These are phyloP conservation scores for Lactarius deliciosus DNA, from an alignment of 768 basidiomycete genomes.

Conservation along the genomic window DNA sequence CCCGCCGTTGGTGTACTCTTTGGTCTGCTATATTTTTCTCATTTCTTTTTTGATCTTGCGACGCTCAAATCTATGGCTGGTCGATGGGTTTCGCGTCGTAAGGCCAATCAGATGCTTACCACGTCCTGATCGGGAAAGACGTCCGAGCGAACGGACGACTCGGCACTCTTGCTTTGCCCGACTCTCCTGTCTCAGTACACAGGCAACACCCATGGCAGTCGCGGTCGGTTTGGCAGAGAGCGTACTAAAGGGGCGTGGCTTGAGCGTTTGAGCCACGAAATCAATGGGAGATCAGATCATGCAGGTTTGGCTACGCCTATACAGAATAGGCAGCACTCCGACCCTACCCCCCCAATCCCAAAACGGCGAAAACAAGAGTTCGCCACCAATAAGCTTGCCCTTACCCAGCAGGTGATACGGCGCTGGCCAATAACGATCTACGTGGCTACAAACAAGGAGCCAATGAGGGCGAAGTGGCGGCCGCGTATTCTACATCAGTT, in stretches of 20 bases:
- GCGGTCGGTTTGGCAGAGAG: background rate
- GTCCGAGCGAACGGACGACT: background rate
- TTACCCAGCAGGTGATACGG: background rate
- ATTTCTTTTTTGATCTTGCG: background rate
- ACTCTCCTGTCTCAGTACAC: background rate
- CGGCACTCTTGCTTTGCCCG: background rate
- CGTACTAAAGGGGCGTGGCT: background rate
- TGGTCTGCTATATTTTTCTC: background rate
- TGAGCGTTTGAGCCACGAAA: background rate
- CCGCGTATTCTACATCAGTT: background rate
- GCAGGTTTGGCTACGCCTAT: background rate
- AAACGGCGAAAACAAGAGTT: background rate
- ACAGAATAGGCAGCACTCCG: background rate
- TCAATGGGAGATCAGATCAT: background rate
- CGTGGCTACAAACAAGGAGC: background rate
- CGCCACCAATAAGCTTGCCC: background rate
- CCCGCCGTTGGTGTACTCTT: background rate
- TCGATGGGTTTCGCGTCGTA: background rate
- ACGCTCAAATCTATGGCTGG: background rate
- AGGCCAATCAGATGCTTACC: no score
- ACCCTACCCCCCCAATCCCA: background rate
- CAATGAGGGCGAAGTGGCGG: background rate
- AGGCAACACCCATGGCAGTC: background rate
- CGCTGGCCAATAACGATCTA: conserved; percentile 1
- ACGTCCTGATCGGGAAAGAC: background rate